These are phyloP conservation scores for Aspergillus aculeatinus DNA, from an alignment of 2,329 filamentous ascomycete species.

Conservation along the genomic window DNA sequence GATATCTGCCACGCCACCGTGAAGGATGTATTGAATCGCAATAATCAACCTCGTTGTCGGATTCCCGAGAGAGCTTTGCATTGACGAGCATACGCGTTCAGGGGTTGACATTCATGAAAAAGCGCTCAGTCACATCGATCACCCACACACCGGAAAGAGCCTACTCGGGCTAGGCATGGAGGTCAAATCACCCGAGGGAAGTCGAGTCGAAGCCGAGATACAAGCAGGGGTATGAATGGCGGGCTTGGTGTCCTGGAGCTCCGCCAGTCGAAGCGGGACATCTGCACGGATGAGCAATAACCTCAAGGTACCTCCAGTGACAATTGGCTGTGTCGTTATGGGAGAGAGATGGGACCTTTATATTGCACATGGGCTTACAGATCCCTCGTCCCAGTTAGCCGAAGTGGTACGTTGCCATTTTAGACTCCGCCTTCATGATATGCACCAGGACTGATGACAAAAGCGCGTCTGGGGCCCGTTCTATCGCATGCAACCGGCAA, in stretches of 20 bases:
- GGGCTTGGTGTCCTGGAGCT: constrained; percentile 7
- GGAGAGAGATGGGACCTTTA: constrained; percentile 8
- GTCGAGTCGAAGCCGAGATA: constrained; percentile 4
- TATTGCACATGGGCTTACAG: constrained; percentile 3
- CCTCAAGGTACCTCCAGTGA: neutral
- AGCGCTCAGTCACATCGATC: constrained; percentile 4
- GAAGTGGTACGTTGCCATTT: neutral
- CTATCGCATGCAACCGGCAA: neutral
- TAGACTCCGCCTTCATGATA: neutral
- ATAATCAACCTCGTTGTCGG: constrained; percentile 8
- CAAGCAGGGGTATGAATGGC: constrained; percentile 12
- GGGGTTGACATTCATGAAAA: neutral
- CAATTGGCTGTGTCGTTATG: constrained; percentile 10
- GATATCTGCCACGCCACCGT: neutral
- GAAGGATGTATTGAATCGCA: constrained; percentile 1
- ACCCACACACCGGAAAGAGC: constrained; percentile 8
- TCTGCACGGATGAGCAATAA: too few relatives aligned
- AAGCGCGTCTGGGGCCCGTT: neutral
- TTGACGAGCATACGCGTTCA: neutral
- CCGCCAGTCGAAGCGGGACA: neutral
- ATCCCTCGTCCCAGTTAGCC: neutral
- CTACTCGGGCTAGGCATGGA: constrained; percentile 6
- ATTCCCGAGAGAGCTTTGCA: constrained; percentile 2
- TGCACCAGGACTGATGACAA: neutral
- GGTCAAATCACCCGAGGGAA: constrained; percentile 7